Percentiles rank a stretch among this genome's conserved stretches.
phyloP scores from a whole-genome alignment of 352 stramenopile species.

The Phytophthora europaea region DNA sequence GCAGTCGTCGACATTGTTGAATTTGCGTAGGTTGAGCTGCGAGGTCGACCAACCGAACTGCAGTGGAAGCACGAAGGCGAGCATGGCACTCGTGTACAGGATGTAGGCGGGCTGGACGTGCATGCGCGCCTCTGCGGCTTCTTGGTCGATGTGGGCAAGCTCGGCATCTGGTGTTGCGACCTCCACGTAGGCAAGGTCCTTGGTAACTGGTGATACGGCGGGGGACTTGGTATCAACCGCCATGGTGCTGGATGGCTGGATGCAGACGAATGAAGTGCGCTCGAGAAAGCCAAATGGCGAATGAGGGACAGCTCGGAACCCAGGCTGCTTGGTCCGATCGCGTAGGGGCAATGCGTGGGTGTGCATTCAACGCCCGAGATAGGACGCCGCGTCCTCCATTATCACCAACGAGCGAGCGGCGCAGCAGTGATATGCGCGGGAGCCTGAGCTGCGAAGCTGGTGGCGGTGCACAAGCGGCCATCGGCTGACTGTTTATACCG shows the following conservation, averaged over 20 bases:
- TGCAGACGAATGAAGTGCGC: background rate
- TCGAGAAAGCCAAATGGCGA: constrained; percentile 17
- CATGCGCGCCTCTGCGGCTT: background rate
- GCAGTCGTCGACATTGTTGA: constrained; percentile 50
- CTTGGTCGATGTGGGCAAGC: constrained; percentile 4
- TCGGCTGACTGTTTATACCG: constrained; percentile 15
- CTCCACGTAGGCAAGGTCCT: constrained; percentile 19
- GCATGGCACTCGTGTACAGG: constrained; percentile 46
- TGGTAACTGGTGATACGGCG: constrained; percentile 5
- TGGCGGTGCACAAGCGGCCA: constrained; percentile 6
- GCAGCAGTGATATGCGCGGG: constrained; percentile 29
- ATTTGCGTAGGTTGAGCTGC: constrained; percentile 57
- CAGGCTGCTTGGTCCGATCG: constrained; percentile 15
- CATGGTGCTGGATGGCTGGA: constrained; percentile 1
- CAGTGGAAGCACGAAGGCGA: constrained; percentile 46
- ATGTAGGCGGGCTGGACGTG: constrained; percentile 41
- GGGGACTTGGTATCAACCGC: constrained; percentile 6
- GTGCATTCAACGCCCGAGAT: constrained; percentile 26
- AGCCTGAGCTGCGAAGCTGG: constrained; percentile 1
- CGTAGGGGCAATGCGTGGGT: constrained; percentile 13
- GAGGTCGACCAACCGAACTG: constrained; percentile 60
- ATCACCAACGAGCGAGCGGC: constrained; percentile 1
- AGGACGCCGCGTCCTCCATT: constrained; percentile 11
- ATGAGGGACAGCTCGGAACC: constrained; percentile 4
- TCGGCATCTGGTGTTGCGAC: constrained; percentile 22